Base-by-base conservation (phyloP, 208 protist genomes). In the Wallacemonas sp. region DNA sequence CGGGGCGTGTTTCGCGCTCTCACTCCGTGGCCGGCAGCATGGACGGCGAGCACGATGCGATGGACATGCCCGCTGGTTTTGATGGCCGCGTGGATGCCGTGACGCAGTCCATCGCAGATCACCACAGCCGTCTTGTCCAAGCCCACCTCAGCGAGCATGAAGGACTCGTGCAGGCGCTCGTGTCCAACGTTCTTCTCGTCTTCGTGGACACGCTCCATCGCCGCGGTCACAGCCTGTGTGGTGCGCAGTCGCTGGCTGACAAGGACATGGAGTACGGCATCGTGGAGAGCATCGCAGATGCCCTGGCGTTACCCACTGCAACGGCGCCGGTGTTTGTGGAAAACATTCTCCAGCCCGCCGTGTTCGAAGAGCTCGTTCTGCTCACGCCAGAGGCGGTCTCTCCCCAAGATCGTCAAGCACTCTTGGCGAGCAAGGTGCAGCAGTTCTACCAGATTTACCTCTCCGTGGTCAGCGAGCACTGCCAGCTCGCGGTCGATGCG, bases 201-300 rank as follows among this genome's bases (percentile, higher is more conserved):
- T 93, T 93, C 59, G 72, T 91, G 31, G 90, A 93, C 64, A 82
- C 76, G 55, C 64, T 89, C 22, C 87, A 93, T 67, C 67, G 79
- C 31, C 84, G 85, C 53, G 80, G 80, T 31, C 79, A 81, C 24
- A 66, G 71, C 21, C 75, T 73, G 15, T 82, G 75, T 34, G 70
- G 75, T 33, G 9, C 34, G 19, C 33, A 17, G 17, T 15, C 17
- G 47, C 55, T 62, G 14, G 24, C 19, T 8, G 71, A 80, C 66
- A 61, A 8, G 53, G 55, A 55, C 59, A 72, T 70, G 22, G 80
- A 88, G 56, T 58, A 66, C 27, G 70, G 64, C 38, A 80, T 93
- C 24, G 82, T 92, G 14, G 86, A 96, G 77, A 83, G 87, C 76
- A 80, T 96, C 58, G 86, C 90, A 12, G 90, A 96, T 68, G 78